Evolutionary conservation across 345 rosid genomes (phyloP).

Genomic region (Salix koriyanagi): DNA sequence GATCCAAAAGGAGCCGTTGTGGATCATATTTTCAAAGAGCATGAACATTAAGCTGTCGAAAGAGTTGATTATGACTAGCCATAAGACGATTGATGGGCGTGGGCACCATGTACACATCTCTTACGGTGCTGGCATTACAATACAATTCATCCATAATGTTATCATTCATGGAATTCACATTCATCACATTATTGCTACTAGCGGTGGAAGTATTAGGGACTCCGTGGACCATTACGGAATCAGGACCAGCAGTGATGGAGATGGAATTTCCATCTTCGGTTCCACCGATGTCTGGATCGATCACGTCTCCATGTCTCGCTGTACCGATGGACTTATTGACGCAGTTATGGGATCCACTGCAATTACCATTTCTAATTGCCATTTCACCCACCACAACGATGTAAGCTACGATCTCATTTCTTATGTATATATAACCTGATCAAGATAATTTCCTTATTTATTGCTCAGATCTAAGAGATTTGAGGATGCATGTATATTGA

Average conservation of each 20-base stretch:
- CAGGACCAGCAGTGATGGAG: conserved; percentile 25
- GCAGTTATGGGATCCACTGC: conserved; percentile 28
- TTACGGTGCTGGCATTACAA: conserved; percentile 18
- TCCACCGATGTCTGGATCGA: conserved; percentile 28
- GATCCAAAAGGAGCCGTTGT: conserved; percentile 23
- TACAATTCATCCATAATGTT: conserved; percentile 18
- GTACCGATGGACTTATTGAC: conserved; percentile 29
- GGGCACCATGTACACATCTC: conserved; percentile 21
- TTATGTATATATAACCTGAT: too few relatives aligned
- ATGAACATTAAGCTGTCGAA: conserved; percentile 21
- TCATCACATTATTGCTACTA: conserved; percentile 11
- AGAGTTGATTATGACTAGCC: conserved; percentile 12
- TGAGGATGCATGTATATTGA: background rate
- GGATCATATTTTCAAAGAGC: conserved; percentile 15
- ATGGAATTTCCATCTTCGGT: conserved; percentile 28
- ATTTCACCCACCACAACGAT: conserved; percentile 35
- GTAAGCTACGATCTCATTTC: background rate
- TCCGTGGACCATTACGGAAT: conserved; percentile 19
- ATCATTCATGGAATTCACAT: conserved; percentile 15
- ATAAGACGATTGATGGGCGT: conserved; percentile 32
- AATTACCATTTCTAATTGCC: conserved; percentile 24
- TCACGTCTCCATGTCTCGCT: conserved; percentile 33
- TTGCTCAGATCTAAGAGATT: too few relatives aligned
- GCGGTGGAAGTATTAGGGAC: conserved; percentile 23
- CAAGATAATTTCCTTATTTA: too few relatives aligned